These are phyloP conservation scores for Ganoderma lucidum DNA, from an alignment of 1,284 basidiomycete species.

Conservation along the genomic window DNA sequence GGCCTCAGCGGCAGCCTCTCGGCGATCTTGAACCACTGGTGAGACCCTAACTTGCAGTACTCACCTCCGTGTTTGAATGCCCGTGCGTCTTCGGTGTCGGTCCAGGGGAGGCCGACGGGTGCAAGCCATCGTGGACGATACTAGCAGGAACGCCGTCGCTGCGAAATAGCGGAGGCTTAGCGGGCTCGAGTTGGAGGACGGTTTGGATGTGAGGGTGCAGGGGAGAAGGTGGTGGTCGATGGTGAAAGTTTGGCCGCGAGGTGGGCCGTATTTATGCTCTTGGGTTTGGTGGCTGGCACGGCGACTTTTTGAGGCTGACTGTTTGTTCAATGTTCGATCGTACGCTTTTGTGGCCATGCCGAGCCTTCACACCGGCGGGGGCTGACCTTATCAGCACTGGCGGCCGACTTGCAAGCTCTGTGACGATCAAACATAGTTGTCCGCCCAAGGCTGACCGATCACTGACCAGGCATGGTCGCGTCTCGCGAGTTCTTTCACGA, in stretches of 20 bases:
- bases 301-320: neutral
- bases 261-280: neutral
- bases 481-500: neutral
- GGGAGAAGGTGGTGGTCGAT: neutral
- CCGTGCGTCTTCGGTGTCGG: neutral
- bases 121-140: too few species aligned
- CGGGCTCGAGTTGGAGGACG: neutral
- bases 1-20: neutral
- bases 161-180: neutral
- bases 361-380: neutral
- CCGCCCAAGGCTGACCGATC: neutral
- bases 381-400: neutral
- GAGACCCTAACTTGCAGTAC: conserved; percentile 5
- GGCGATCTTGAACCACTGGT: conserved; percentile 1
- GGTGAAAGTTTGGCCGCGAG: neutral
- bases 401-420: neutral
- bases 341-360: neutral
- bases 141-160: neutral
- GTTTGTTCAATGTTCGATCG: neutral
- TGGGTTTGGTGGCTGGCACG: neutral
- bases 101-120: neutral
- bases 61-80: neutral
- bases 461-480: neutral
- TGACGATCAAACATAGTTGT: neutral
- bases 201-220: neutral